phyloP scores from a whole-genome alignment of 148 eudicot genomes.

The Talinum fruticosum region DNA sequence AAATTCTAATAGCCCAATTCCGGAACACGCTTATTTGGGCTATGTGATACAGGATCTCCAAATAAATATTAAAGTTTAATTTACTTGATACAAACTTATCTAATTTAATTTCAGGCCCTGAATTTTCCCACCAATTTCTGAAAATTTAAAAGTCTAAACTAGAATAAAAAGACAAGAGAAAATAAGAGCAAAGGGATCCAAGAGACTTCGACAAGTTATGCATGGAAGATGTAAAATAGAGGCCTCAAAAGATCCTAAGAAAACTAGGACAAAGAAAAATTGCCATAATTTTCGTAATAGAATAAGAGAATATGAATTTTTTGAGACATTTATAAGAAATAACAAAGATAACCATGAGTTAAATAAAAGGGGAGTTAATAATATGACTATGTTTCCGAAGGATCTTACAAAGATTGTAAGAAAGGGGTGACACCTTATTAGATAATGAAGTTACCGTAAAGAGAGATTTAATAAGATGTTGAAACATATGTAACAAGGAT shows the following conservation, averaged over 20 bases:
- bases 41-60: too few relatives aligned
- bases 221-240: not conserved
- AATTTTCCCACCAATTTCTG: too few relatives aligned
- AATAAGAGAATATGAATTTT: not conserved
- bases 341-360: too few relatives aligned
- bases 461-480: too few relatives aligned
- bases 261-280: not conserved
- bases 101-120: too few relatives aligned
- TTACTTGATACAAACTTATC: too few relatives aligned
- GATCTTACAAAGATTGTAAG: not conserved
- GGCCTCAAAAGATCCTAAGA: not conserved
- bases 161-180: not conserved
- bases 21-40: too few relatives aligned
- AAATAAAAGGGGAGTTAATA: not conserved
- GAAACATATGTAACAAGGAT: too few relatives aligned
- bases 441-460: too few relatives aligned
- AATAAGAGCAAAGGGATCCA: not conserved
- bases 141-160: not conserved
- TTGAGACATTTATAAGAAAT: not conserved
- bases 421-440: too few relatives aligned
- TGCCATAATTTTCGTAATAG: not conserved
- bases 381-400: not conserved
- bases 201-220: not conserved
- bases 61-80: too few relatives aligned
- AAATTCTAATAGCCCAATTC: too few relatives aligned